Evolutionary conservation across 257 asterid genomes (phyloP), one percentile per base, ranked within the genome.

Genomic region (Misopates orontium): DNA sequence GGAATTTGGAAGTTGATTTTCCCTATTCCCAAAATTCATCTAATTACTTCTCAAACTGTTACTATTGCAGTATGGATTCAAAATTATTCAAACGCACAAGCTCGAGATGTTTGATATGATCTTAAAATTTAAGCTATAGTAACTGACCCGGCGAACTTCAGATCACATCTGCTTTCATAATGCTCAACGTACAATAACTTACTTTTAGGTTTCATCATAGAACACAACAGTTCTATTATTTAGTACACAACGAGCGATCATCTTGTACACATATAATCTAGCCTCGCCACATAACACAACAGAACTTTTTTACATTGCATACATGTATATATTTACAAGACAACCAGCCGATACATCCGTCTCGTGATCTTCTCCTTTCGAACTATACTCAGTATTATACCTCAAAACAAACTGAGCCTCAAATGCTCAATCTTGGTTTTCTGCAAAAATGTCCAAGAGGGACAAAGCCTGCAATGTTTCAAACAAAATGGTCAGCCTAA

Each of bases 371-470:
- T 32, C 16, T 15, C 47, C 3, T 41, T 23, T 15, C n/a, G 8
- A 61, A 22, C 40, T 42, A 13, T 8, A 19, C n/a, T 22, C 19
- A 39, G n/a, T n/a, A 45, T 5, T 54, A 17, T 8, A 19, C 53
- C 19, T 5, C 40, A 0, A 19, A 36, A 42, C 31, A 15, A 22
- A 6, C n/a, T n/a, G n/a, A n/a, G n/a, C n/a, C n/a, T n/a, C n/a
- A n/a, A n/a, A 59, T 4, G 52, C 56, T 73, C 73, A 56, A 51
- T 81, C 39, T 42, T 74, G 73, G 73, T 50, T 78, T 18, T 83
- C 95, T 8, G 75, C 89, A 72, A 93, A 93, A 70, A 86, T 86
- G 80, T 93, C 99, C 84, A 93, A 71, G 41, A 93, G 97, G 24
- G 96, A 84, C 0, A 93, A 84, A 10, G 87, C 96, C 99, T 93